Evolutionary conservation across 257 asterid species (phyloP), one percentile per base, ranked within the genome.

Genomic region (Jasminum sambac): DNA sequence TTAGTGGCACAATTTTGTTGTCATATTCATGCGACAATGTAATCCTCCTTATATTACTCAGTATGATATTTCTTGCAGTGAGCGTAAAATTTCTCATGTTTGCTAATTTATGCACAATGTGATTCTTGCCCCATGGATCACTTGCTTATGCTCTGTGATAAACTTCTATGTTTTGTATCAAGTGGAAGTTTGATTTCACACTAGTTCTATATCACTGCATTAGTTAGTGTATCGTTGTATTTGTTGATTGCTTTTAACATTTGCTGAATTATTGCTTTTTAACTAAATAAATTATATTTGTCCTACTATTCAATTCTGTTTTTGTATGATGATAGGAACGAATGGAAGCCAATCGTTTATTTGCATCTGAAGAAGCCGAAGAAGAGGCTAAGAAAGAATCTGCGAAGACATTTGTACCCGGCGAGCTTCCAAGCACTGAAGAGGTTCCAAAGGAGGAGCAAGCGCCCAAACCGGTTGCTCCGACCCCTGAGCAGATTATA

Each of bases 351-450:
- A 84, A 81, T 19, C 83, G 64, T 26, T 55, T 91, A 72, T 95
- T 95, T 83, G 95, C 96, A 39, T 90, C 98, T 14, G 23, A 76
- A 87, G 99, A 91, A 87, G 99, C 96, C 46, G 98, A 90, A 84
- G 98, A 95, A 77, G 91, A 83, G 85, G 86, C 87, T 65, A 91
- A 88, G 80, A 84, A 80, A 79, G 97, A 81, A 70, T 90, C 98
- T 55, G 95, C 76, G 55, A 91, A 91, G 84, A 82, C 97, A 57
- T 71, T 80, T 78, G 96, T 88, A 57, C 90, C 96, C 44, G 85
- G 79, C 65, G 99, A 95, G 81, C 74, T 89, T 78, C 85, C 86
- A 39, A 82, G 55, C 64, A 61, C 75, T 64, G 80, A 83, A 44
- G 96, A 91, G 80, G 80, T 61, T 42, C 74, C 86, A 52, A 87